Evolutionary conservation across 345 rosid genomes (phyloP).

Genomic region (Trapa bicornis): DNA sequence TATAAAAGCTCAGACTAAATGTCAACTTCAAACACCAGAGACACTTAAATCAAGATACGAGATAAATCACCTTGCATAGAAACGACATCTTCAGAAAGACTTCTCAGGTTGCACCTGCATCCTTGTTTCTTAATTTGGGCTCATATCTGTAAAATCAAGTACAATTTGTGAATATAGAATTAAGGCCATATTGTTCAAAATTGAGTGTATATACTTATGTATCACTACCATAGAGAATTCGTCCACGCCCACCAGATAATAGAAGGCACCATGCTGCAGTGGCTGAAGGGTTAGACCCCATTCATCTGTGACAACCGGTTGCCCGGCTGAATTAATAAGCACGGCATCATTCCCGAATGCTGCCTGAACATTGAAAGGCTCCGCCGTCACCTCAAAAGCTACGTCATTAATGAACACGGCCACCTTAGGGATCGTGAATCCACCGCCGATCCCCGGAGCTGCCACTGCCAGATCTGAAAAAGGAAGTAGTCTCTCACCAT

Average conservation of each 20-base stretch:
- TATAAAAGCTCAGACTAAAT: background rate
- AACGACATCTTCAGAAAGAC: background rate
- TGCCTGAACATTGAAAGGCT: conserved; percentile 72
- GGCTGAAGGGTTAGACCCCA: conserved; percentile 72
- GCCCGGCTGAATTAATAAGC: conserved; percentile 63
- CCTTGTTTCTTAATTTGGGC: background rate
- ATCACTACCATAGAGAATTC: too few relatives aligned
- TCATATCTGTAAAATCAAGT: background rate
- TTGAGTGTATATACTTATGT: too few relatives aligned
- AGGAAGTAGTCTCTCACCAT: too few relatives aligned
- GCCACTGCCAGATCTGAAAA: conserved; percentile 7
- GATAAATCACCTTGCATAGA: background rate
- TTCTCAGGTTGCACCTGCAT: background rate
- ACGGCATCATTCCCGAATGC: conserved; percentile 80
- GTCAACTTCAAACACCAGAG: background rate
- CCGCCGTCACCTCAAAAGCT: conserved; percentile 54
- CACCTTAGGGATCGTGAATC: conserved; percentile 20
- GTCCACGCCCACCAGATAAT: conserved; percentile 39
- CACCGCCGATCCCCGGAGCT: conserved; percentile 15
- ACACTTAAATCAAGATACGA: background rate
- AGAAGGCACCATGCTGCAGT: conserved; percentile 76
- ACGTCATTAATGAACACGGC: conserved; percentile 82
- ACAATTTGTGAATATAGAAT: background rate
- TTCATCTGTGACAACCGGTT: conserved; percentile 65
- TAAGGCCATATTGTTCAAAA: too few relatives aligned